Percentiles rank a stretch among this genome's conserved stretches.
phyloP scores from a whole-genome alignment of 257 asterid species.

The Agastache rugosa region DNA sequence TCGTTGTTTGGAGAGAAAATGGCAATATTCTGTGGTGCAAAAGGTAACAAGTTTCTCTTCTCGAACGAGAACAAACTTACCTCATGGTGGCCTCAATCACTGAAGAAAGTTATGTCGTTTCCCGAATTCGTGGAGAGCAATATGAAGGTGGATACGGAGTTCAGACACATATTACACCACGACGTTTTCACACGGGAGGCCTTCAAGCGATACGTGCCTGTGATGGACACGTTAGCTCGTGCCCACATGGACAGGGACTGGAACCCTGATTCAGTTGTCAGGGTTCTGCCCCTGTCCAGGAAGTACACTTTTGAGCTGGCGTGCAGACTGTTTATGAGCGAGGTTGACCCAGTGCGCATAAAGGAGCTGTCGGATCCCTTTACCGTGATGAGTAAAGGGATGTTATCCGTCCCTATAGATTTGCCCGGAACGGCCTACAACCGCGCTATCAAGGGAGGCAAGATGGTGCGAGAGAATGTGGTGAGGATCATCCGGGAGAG shows the following conservation, averaged over 20 bases:
- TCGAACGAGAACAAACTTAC: constrained; percentile 52
- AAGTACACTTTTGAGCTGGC: constrained; percentile 68
- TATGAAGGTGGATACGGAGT: constrained; percentile 45
- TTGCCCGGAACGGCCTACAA: constrained; percentile 63
- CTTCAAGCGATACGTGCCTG: constrained; percentile 52
- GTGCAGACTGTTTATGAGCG: constrained; percentile 53
- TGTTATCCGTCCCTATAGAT: constrained; percentile 61
- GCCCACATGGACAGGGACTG: constrained; percentile 55
- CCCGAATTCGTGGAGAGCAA: constrained; percentile 49
- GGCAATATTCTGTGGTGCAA: constrained; percentile 65
- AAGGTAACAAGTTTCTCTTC: constrained; percentile 69
- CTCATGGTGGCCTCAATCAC: constrained; percentile 64
- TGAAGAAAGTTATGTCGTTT: constrained; percentile 50
- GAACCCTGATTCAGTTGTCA: constrained; percentile 48
- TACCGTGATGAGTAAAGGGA: constrained; percentile 52
- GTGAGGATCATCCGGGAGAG: constrained; percentile 57
- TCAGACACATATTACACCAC: constrained; percentile 50
- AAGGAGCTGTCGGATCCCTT: constrained; percentile 59
- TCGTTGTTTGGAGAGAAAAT: constrained; percentile 57
- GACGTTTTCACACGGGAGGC: constrained; percentile 63
- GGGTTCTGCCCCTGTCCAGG: constrained; percentile 48
- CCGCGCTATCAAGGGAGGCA: constrained; percentile 59
- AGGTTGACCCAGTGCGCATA: constrained; percentile 46
- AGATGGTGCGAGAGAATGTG: constrained; percentile 53
- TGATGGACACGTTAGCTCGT: constrained; percentile 58